Percentiles rank a stretch among this genome's conserved stretches.
These are phyloP conservation scores for Oidium heveae DNA, from an alignment of 2,329 filamentous ascomycete species.

Conservation along the genomic window DNA sequence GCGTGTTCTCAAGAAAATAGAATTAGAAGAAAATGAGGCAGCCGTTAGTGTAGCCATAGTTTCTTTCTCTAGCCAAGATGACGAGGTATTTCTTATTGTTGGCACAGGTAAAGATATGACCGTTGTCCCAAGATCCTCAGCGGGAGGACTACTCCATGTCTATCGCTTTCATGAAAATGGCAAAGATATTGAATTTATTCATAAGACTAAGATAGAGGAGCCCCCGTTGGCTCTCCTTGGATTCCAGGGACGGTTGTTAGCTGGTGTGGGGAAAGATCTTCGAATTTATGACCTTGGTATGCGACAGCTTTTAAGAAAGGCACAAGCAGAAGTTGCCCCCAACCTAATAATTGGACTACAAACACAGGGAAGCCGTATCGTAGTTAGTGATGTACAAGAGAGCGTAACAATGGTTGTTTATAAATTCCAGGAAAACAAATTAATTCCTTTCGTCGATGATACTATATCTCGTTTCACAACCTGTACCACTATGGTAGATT, in stretches of 20 bases:
- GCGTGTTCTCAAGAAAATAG: conserved; percentile 47
- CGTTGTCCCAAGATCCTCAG: conserved; percentile 49
- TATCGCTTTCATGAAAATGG: conserved; percentile 77
- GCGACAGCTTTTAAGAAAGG: conserved; percentile 76
- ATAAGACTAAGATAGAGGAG: conserved; percentile 81
- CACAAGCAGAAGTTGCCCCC: conserved; percentile 53
- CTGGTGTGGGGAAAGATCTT: conserved; percentile 62
- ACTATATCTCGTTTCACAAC: conserved; percentile 76
- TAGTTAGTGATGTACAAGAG: conserved; percentile 82
- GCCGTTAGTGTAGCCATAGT: conserved; percentile 69
- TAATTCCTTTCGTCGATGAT: conserved; percentile 88
- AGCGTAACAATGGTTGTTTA: conserved; percentile 82
- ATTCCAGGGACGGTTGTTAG: conserved; percentile 75
- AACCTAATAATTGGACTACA: conserved; percentile 74
- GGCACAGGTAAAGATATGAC: conserved; percentile 82
- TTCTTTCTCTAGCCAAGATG: conserved; percentile 66
- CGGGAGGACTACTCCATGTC: conserved; percentile 68
- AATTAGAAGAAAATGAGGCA: conserved; percentile 74
- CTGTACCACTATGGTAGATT: conserved; percentile 82
- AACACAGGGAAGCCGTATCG: conserved; percentile 72
- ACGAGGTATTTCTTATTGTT: conserved; percentile 76
- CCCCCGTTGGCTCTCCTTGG: conserved; percentile 73
- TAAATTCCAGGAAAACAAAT: conserved; percentile 70
- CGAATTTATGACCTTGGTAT: conserved; percentile 84
- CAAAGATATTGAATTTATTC: conserved; percentile 74